phyloP scores from a whole-genome alignment of 805 yeast genomes.

The Cyberlindnera amylophila region DNA sequence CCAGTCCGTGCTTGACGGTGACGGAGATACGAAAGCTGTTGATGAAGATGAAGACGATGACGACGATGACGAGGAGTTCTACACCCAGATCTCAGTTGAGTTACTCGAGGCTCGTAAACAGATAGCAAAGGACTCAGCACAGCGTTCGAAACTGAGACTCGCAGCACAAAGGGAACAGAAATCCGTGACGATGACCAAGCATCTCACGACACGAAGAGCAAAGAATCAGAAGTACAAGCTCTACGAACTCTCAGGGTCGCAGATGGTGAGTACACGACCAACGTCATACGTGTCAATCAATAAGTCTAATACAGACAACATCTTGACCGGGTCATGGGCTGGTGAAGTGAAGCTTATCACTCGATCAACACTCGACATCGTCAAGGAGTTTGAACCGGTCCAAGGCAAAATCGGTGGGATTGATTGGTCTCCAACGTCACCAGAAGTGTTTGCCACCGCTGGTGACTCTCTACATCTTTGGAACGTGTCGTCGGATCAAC shows the following conservation, averaged over 20 bases:
- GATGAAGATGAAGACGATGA: slow-evolving; percentile 33
- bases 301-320: slow-evolving; percentile 32
- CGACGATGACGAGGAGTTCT: slow-evolving; percentile 74
- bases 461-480: slow-evolving; percentile 13
- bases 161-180: slow-evolving; percentile 30
- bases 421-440: slow-evolving; percentile 50
- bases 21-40: slow-evolving; percentile 17
- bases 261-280: slow-evolving; percentile 66
- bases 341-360: slow-evolving; percentile 60
- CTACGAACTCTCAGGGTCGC: slow-evolving; percentile 58
- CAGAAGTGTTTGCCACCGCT: slow-evolving; percentile 26
- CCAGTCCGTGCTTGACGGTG: slow-evolving; percentile 8
- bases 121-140: slow-evolving; percentile 47
- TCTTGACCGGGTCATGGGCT: slow-evolving; percentile 82
- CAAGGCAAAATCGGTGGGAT: slow-evolving; percentile 67
- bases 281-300: slow-evolving; percentile 51
- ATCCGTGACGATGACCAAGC: slow-evolving; percentile 36
- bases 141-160: slow-evolving; percentile 42
- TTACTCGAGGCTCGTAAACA: slow-evolving; percentile 48
- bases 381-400: slow-evolving; percentile 28
- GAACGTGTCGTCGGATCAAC: slow-evolving; percentile 11
- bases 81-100: slow-evolving; percentile 68
- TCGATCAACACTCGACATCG: slow-evolving; percentile 32
- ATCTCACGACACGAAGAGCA: slow-evolving; percentile 44
- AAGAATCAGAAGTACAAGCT: slow-evolving; percentile 32